Base-by-base conservation (phyloP, 2,329 filamentous ascomycete genomes). In the Pleomassaria siparia region DNA sequence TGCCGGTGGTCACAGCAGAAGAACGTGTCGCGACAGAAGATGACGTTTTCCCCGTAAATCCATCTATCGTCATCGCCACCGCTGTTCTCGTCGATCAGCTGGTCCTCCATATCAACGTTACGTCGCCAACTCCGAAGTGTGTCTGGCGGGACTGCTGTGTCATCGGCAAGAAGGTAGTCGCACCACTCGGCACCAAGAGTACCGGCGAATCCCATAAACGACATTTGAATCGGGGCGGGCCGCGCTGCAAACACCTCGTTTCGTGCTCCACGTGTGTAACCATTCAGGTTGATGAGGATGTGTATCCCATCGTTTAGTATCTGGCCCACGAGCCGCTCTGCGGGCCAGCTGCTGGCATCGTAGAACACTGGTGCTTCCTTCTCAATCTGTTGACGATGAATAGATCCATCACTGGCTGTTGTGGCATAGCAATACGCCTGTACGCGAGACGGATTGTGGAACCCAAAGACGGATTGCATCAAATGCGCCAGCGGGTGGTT, bases 171-270 rank as follows among this genome's bases (percentile, higher is more conserved):
- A 13, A 99, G 85, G 64, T 99, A 99, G 68, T 99, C 94, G 60
- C 94, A 99, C 94, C 94, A 99, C 67, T 99, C 94, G 2, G 94
- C 94, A 5, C 94, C 94, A 1, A 99, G 76, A 0, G 92, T 96
- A 9, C 94, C 94, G 0, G 94, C 94, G 67, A 99, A 99, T 0
- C 94, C 94, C 94, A 99, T 99, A 64, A 99, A 99, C 0, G 94
- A 96, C 94, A 99, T 99, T 58, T 99, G 94, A 35, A 99, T 90
- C 0, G 94, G 94, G 2, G 91, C 91, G 13, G 94, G 90, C 21
- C 95, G 84, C 18, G 94, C 94, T 18, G 94, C 94, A 69, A 99
- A 99, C 3, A 99, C 87, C 66, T 99, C 94, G 60, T 99, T 99
- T 20, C 91, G 84, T n/a, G 94, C 94, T 24, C 94, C 94, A 44